Percentiles rank a stretch among this genome's conserved stretches.
These are phyloP conservation scores for Wickerhamiella spandovensis DNA, from an alignment of 805 yeast genomes.

Conservation along the genomic window DNA sequence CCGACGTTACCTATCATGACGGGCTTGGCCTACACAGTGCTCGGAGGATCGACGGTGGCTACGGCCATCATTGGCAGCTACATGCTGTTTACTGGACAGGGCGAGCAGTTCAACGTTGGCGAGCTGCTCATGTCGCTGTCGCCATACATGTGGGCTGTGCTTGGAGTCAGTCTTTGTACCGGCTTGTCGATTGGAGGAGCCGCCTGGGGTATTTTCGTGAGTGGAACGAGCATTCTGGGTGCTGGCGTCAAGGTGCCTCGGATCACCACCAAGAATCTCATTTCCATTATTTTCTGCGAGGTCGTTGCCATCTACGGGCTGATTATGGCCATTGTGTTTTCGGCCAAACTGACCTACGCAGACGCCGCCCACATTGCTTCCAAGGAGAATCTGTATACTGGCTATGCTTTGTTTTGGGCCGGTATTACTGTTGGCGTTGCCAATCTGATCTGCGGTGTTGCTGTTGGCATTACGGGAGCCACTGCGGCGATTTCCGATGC, in stretches of 20 bases:
- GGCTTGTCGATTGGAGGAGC: conserved; percentile 95
- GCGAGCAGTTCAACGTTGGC: conserved; percentile 86
- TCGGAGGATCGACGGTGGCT: conserved; percentile 9
- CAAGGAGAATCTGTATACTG: conserved; percentile 84
- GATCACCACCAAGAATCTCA: conserved; percentile 92
- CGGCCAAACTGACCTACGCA: conserved; percentile 68
- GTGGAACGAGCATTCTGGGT: conserved; percentile 88
- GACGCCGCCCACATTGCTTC: conserved; percentile 48
- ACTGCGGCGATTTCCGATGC: conserved; percentile 99
- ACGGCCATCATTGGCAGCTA: conserved; percentile 14
- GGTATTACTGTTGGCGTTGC: conserved; percentile 91
- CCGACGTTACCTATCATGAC: background rate
- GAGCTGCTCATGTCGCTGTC: conserved; percentile 71
- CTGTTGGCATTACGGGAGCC: conserved; percentile 95
- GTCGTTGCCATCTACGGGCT: conserved; percentile 97
- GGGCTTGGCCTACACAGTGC: background rate
- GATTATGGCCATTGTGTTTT: conserved; percentile 93
- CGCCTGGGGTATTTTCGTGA: conserved; percentile 97
- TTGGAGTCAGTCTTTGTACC: conserved; percentile 83
- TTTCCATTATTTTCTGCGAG: conserved; percentile 95
- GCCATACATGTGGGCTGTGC: conserved; percentile 93
- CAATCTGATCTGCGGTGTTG: conserved; percentile 90
- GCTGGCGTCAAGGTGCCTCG: conserved; percentile 98
- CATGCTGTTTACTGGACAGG: conserved; percentile 72
- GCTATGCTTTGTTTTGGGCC: conserved; percentile 94